Percentiles rank a stretch among this genome's conserved stretches.
phyloP scores from a whole-genome alignment of 2,329 filamentous ascomycete species.

The Fusarium newnesense region DNA sequence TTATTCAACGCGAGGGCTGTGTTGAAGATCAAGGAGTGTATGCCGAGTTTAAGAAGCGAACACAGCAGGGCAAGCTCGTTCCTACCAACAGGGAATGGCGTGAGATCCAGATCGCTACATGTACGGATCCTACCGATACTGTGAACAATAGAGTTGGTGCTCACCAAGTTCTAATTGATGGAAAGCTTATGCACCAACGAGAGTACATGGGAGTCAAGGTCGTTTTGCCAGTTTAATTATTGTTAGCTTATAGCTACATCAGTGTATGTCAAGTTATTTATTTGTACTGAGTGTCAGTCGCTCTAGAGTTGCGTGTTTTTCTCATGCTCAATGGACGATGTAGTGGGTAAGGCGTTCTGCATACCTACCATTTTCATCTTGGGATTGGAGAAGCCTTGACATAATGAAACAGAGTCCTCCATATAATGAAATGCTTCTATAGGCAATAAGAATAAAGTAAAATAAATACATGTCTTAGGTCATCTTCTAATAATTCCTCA shows the following conservation, averaged over 20 bases:
- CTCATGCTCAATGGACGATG: not conserved
- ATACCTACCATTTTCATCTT: not conserved
- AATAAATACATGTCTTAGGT: not conserved
- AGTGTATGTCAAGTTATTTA: not conserved
- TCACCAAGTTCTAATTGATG: slow-evolving; percentile 55
- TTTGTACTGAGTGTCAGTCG: not conserved
- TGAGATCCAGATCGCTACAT: slow-evolving; percentile 60
- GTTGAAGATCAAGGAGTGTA: slow-evolving; percentile 57
- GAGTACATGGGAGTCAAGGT: slow-evolving; percentile 60
- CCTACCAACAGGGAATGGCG: slow-evolving; percentile 59
- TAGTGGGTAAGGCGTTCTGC: accelerated
- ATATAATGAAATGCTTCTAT: accelerated
- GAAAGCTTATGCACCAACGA: slow-evolving; percentile 57
- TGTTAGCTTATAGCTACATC: accelerated
- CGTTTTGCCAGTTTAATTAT: slow-evolving; percentile 50
- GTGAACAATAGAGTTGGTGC: slow-evolving; percentile 53
- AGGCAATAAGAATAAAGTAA: accelerated
- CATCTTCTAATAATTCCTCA: not conserved
- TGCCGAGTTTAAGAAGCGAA: slow-evolving; percentile 57
- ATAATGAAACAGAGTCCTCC: accelerated
- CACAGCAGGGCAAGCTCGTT: slow-evolving; percentile 52
- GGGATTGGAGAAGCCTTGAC: accelerated
- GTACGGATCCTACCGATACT: slow-evolving; percentile 55
- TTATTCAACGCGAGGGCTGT: slow-evolving; percentile 53
- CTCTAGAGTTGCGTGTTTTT: too few species aligned